Conservation (phyloP, 768 basidiomycete species). For the Gloeophyllum trabeum region DNA sequence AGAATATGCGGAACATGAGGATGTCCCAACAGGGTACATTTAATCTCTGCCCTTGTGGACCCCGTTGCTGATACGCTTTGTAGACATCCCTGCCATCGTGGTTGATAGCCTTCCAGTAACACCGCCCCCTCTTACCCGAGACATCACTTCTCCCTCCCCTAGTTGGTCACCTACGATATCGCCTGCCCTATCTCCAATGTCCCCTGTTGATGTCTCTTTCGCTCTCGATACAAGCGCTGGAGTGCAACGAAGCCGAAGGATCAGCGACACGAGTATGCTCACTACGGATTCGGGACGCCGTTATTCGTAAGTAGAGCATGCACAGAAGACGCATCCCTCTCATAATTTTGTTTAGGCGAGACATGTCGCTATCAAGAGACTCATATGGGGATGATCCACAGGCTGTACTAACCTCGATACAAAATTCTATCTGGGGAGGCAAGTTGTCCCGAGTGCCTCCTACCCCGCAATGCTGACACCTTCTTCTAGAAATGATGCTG, state of each 20-base stretch:
- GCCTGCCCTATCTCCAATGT: slow-evolving; percentile 27
- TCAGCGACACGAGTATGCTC: slow-evolving; percentile 50
- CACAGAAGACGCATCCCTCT: slow-evolving; percentile 17
- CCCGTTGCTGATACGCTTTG: neutral
- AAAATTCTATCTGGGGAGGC: slow-evolving; percentile 69
- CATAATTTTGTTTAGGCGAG: slow-evolving; percentile 12
- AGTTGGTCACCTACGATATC: slow-evolving; percentile 10
- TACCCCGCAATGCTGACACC: neutral
- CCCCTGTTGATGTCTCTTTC: slow-evolving; percentile 35
- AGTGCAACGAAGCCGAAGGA: slow-evolving; percentile 44
- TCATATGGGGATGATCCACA: slow-evolving; percentile 22
- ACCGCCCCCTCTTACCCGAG: slow-evolving; percentile 38
- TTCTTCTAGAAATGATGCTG: slow-evolving; percentile 26
- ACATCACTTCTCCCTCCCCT: slow-evolving; percentile 34
- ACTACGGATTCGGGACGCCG: slow-evolving; percentile 33
- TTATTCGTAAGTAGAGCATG: too few relatives aligned
- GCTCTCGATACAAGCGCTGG: slow-evolving; percentile 31
- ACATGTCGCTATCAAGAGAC: slow-evolving; percentile 14
- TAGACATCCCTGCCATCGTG: slow-evolving; percentile 63
- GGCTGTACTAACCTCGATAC: slow-evolving; percentile 44
- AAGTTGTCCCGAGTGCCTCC: slow-evolving; percentile 13
- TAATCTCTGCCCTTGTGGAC: neutral
- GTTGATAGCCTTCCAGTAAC: slow-evolving; percentile 50
- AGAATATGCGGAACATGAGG: slow-evolving; percentile 23
- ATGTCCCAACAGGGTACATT: slow-evolving; percentile 30